phyloP scores from a whole-genome alignment of 2,329 filamentous ascomycete genomes.

The Lachnellula arida region DNA sequence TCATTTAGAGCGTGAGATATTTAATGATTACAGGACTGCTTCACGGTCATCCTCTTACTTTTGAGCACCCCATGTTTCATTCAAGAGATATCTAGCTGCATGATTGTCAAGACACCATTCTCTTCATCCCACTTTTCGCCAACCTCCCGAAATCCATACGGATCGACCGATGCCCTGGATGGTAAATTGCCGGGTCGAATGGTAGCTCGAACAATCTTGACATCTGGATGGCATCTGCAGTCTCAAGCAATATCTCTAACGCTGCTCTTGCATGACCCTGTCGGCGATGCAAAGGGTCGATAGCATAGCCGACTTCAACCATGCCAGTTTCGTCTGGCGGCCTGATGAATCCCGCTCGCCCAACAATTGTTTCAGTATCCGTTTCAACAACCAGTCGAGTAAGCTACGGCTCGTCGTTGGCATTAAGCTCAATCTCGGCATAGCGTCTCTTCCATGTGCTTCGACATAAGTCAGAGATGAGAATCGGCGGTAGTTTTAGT shows the following conservation, averaged over 20 bases:
- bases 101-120: background rate
- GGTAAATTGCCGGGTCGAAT: background rate
- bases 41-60: no score
- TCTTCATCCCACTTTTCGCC: background rate
- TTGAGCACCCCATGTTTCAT: background rate
- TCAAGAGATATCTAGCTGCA: background rate
- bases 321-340: slow-evolving; percentile 4
- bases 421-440: background rate
- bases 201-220: background rate
- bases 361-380: background rate
- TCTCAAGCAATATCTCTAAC: slow-evolving; percentile 2
- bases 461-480: background rate
- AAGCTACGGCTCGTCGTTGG: background rate
- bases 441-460: background rate
- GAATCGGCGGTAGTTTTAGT: background rate
- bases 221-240: background rate
- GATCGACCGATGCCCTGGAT: background rate
- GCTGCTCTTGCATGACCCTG: slow-evolving; percentile 7
- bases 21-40: no score
- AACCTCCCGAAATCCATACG: background rate
- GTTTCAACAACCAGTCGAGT: background rate
- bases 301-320: slow-evolving; percentile 6
- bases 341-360: slow-evolving; percentile 4
- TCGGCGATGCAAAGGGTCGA: background rate
- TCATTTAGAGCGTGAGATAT: no score